Percentiles rank a stretch among this genome's conserved stretches.
Evolutionary conservation across 2,329 filamentous ascomycete species (phyloP).

Genomic region (Mycosphaerella sp.): DNA sequence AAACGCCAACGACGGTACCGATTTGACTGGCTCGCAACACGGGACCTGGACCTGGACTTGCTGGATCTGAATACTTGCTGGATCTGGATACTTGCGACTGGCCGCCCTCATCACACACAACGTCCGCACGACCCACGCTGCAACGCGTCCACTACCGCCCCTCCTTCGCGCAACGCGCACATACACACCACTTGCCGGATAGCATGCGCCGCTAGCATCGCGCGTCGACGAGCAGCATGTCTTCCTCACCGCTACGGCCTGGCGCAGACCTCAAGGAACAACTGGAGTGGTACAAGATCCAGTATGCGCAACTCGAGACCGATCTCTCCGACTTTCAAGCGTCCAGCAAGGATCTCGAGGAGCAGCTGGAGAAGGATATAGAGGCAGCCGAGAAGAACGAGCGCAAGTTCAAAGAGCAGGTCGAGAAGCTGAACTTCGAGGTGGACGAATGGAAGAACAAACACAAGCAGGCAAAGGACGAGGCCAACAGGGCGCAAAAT

Average conservation of each 20-base stretch:
- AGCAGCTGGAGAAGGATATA: slow-evolving; percentile 91
- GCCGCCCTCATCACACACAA: background rate
- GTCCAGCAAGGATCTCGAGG: slow-evolving; percentile 88
- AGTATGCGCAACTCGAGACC: slow-evolving; percentile 86
- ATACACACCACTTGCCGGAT: background rate
- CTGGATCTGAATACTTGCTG: slow-evolving; percentile 4
- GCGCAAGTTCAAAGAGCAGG: slow-evolving; percentile 75
- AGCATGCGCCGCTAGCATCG: slow-evolving; percentile 33
- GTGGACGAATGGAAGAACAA: slow-evolving; percentile 99
- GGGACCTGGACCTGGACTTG: slow-evolving; percentile 1
- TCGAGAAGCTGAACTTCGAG: slow-evolving; percentile 76
- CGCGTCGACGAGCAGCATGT: slow-evolving; percentile 25
- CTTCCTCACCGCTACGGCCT: slow-evolving; percentile 35
- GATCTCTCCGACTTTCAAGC: slow-evolving; percentile 92
- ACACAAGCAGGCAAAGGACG: slow-evolving; percentile 88
- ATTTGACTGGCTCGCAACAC: no score
- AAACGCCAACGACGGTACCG: no score
- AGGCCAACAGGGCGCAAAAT: slow-evolving; percentile 79
- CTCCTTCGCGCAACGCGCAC: background rate
- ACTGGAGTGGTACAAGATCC: slow-evolving; percentile 87
- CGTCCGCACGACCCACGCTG: background rate
- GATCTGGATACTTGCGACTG: slow-evolving; percentile 5
- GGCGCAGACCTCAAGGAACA: slow-evolving; percentile 58
- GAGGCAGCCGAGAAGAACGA: slow-evolving; percentile 93
- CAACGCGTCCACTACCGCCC: background rate